Conservation (phyloP, 345 rosid genomes). For the Firmiana major region DNA sequence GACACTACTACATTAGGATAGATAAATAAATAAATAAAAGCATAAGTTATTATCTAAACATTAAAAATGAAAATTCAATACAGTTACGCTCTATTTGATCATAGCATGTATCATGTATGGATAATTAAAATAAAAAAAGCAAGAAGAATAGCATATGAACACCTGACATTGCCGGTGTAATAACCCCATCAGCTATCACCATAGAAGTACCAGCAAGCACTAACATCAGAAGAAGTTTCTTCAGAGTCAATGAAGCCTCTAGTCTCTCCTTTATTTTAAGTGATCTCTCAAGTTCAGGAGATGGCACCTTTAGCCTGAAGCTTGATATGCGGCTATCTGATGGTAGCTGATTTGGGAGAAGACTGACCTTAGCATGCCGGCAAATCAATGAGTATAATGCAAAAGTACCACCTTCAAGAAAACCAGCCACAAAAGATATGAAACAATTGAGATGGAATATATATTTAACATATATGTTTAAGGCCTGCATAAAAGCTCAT, state of each 20-base stretch:
- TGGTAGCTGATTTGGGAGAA: conserved; percentile 94
- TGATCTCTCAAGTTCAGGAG: conserved; percentile 96
- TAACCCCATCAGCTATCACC: conserved; percentile 98
- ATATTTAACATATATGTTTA: not conserved
- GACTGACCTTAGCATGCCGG: conserved; percentile 95
- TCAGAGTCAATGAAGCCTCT: conserved; percentile 66
- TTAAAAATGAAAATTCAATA: conserved; percentile 2
- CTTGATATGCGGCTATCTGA: conserved; percentile 95
- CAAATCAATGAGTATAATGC: conserved; percentile 95
- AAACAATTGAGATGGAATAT: not conserved
- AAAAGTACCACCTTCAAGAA: conserved; percentile 83
- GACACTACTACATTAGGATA: conserved; percentile 70
- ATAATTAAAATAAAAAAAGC: not conserved
- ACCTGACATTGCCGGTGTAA: conserved; percentile 99
- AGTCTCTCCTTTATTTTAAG: conserved; percentile 91
- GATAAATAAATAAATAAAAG: not conserved
- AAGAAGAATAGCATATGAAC: conserved; percentile 21
- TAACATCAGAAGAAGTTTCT: conserved; percentile 73
- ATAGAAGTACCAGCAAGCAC: conserved; percentile 97
- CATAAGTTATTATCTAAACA: not conserved
- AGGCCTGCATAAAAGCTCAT: not conserved
- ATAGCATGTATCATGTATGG: not conserved
- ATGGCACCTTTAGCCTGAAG: conserved; percentile 95
- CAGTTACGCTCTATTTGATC: not conserved
- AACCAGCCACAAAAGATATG: not conserved